phyloP scores from a whole-genome alignment of 1,139 yeast genomes.

The Candida tunisiensis region DNA sequence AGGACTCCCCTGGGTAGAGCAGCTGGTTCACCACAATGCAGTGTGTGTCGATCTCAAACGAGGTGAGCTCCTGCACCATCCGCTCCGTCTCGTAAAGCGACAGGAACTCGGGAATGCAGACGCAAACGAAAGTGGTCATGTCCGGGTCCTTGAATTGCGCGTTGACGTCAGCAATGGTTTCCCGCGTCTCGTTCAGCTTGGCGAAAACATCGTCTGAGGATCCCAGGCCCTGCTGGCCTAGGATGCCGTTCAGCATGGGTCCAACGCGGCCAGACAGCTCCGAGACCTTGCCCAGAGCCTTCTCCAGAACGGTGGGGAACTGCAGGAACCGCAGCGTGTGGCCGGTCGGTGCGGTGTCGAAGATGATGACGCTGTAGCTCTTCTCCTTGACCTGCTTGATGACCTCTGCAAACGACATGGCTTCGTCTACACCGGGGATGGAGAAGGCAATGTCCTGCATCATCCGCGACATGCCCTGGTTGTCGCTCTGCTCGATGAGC shows the following conservation, averaged over 20 bases:
- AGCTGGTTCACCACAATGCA: conserved; percentile 91
- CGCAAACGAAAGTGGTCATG: conserved; percentile 90
- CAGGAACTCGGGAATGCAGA: conserved; percentile 89
- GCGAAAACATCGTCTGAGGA: conserved; percentile 66
- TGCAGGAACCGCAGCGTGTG: conserved; percentile 91
- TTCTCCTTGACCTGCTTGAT: conserved; percentile 89
- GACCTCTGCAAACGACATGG: conserved; percentile 93
- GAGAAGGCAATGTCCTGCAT: conserved; percentile 90
- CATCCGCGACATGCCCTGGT: conserved; percentile 24
- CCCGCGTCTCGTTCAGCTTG: conserved; percentile 71
- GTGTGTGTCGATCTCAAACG: conserved; percentile 91
- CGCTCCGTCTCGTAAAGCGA: conserved; percentile 95
- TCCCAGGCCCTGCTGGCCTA: conserved; percentile 39
- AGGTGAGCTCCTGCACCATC: conserved; percentile 87
- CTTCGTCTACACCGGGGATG: conserved; percentile 97
- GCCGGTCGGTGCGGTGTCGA: conserved; percentile 98
- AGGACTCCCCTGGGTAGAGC: conserved; percentile 48
- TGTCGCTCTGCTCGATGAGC: conserved; percentile 50
- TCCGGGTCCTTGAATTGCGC: conserved; percentile 94
- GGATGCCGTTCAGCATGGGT: conserved; percentile 68
- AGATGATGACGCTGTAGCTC: conserved; percentile 73
- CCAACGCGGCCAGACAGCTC: conserved; percentile 80
- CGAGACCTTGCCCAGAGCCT: conserved; percentile 70
- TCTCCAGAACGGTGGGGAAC: conserved; percentile 81
- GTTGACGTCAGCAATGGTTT: conserved; percentile 73